Conservation (phyloP, 2,329 filamentous ascomycete species). For the Alternaria arborescens region DNA sequence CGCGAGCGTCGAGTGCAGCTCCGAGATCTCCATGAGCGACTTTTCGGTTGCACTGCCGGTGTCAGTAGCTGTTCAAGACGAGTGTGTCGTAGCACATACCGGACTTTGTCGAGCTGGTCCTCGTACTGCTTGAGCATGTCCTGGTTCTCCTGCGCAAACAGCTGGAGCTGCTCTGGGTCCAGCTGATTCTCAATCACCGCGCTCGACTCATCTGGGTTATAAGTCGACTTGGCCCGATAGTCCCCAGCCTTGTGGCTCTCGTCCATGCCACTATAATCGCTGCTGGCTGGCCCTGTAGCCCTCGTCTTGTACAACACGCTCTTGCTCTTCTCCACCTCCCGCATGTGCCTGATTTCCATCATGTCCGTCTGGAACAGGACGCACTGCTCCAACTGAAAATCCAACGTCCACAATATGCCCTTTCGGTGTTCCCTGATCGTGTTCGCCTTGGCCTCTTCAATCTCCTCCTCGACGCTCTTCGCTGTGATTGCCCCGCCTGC, state of each 20-base stretch:
- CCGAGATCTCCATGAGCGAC: conserved; percentile 89
- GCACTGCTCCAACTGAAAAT: conserved; percentile 77
- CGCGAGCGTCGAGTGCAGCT: conserved; percentile 88
- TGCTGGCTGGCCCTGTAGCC: conserved; percentile 38
- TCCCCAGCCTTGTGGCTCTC: conserved; percentile 28
- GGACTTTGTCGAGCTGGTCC: conserved; percentile 91
- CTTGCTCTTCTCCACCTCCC: conserved; percentile 89
- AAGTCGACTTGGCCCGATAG: conserved; percentile 38
- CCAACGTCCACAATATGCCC: conserved; percentile 82
- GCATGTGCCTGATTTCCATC: conserved; percentile 87
- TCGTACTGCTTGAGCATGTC: conserved; percentile 94
- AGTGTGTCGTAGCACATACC: conserved; percentile 64
- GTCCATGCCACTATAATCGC: conserved; percentile 33
- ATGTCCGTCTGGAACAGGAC: conserved; percentile 83
- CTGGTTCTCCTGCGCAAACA: conserved; percentile 93
- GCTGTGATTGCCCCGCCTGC: conserved; percentile 60
- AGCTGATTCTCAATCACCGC: conserved; percentile 65
- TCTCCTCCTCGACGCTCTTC: conserved; percentile 72
- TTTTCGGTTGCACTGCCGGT: conserved; percentile 78
- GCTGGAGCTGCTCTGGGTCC: conserved; percentile 84
- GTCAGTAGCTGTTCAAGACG: conserved; percentile 24
- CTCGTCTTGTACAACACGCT: conserved; percentile 79
- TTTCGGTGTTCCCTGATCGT: conserved; percentile 77
- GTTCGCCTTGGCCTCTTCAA: conserved; percentile 74
- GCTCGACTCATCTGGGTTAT: conserved; percentile 33